Conservation (phyloP, 352 stramenopile species). For the Phytophthora hibernalis region DNA sequence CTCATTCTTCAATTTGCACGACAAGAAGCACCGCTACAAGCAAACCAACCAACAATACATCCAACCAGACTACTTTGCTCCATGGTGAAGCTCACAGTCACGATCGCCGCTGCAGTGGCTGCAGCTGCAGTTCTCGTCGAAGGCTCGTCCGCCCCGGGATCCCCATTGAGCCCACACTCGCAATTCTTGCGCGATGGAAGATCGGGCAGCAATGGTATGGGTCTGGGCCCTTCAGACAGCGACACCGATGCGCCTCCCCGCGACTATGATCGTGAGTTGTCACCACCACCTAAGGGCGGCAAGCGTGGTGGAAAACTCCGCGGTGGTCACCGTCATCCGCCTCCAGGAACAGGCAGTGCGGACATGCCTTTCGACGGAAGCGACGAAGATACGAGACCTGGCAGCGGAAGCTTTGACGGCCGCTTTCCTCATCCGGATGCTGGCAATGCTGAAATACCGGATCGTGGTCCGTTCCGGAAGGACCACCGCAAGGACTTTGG, state of each 20-base stretch:
- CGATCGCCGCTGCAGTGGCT: conserved; percentile 6
- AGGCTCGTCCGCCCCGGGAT: neutral
- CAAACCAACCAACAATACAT: no score
- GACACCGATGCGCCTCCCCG: neutral
- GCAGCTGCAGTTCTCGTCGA: conserved; percentile 14
- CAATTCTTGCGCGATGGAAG: conserved; percentile 8
- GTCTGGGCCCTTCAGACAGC: neutral
- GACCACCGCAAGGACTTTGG: neutral
- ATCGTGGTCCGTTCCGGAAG: neutral
- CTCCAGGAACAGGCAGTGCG: neutral
- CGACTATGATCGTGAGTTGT: conserved; percentile 6
- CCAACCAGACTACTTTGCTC: neutral
- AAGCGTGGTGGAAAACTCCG: neutral
- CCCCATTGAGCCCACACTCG: conserved; percentile 1
- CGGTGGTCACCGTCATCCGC: conserved; percentile 4
- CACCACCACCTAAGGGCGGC: neutral
- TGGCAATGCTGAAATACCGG: neutral
- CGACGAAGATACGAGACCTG: neutral
- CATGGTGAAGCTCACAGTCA: conserved; percentile 17
- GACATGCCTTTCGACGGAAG: conserved; percentile 1
- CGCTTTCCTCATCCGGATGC: neutral
- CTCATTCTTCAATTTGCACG: conserved; percentile 15
- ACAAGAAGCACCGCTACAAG: conserved; percentile 2
- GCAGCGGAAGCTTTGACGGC: conserved; percentile 11
- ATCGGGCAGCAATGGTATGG: neutral